Base-by-base conservation (phyloP, 1,139 yeast species). In the Geotrichum bryndzae region DNA sequence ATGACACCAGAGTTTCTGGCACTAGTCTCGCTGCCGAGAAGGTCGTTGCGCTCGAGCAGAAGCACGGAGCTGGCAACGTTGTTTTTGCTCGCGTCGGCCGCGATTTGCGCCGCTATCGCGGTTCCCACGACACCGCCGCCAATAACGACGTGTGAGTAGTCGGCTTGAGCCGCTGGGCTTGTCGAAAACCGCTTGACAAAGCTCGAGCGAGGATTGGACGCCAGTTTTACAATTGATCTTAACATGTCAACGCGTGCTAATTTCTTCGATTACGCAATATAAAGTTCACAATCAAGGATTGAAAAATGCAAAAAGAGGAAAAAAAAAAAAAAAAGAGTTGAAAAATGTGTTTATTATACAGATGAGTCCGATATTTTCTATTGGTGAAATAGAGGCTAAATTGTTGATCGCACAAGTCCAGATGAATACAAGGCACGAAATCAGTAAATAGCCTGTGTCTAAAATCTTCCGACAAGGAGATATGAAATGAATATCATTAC, bases 61-160 rank as follows among this genome's bases (percentile, higher is more conserved):
- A 90, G 74, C 0, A 90, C 91, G 2, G 74, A 72, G 64, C 82
- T 81, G 0, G 79, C 76, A 33, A 52, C 31, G 22, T 0, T 74
- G 65, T 29, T 55, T 22, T 57, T 50, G 23, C 45, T 51, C 1
- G 73, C 72, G 38, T 62, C 60, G 11, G 73, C 71, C 63, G 83
- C 83, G 54, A 91, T 75, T 67, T 87, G 86, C 0, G 92, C 84
- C 0, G 90, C 96, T 63, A 90, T 80, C 0, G 96, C 89, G 7
- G 90, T 78, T 0, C 97, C 97, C 0, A 91, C 92, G 0, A 84
- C 88, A 0, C 97, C 97, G 0, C 91, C 97, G 3, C 97, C 97
- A 23, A 91, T 78, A 0, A 91, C 84, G 0, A 87, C 85, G 72
- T 90, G 97, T 0, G 95, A 83, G 69, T 85, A 90, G 70, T 89